These are phyloP conservation scores for Trichoderma gamsii DNA, from an alignment of 495 filamentous ascomycete genomes.

Conservation along the genomic window DNA sequence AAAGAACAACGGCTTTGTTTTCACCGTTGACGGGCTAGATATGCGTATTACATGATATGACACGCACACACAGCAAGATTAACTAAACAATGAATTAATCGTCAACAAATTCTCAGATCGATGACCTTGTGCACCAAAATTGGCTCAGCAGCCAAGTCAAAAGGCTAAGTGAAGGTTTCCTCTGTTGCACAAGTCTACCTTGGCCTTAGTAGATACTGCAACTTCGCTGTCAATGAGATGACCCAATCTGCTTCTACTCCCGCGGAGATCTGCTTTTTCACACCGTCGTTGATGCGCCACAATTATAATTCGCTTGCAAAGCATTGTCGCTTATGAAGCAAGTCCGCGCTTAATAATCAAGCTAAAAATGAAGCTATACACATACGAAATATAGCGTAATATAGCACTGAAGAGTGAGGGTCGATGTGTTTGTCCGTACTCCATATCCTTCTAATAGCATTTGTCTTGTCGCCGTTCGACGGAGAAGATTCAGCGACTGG, in stretches of 20 bases:
- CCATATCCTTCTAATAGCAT: no score
- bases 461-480: no score
- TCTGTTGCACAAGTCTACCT: no score
- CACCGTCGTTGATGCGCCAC: background rate
- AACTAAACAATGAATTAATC: no score
- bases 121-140: no score
- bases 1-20: background rate
- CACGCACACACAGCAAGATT: no score
- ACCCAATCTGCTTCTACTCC: background rate
- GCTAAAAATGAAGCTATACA: background rate
- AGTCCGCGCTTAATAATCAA: background rate
- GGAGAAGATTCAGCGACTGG: no score
- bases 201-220: no score
- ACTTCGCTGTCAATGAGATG: no score
- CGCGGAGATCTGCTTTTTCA: background rate
- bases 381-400: background rate
- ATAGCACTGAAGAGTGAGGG: background rate
- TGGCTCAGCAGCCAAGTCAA: no score
- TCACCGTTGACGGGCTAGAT: background rate
- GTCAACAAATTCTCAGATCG: no score
- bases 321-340: background rate
- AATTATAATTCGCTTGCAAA: background rate
- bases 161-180: no score
- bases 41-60: background rate
- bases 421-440: background rate